A percentile compares a stretch with the other conserved stretches of the same genome.
Evolutionary conservation across 805 yeast species (phyloP).

Genomic region (Starmerella ratchasimensis): DNA sequence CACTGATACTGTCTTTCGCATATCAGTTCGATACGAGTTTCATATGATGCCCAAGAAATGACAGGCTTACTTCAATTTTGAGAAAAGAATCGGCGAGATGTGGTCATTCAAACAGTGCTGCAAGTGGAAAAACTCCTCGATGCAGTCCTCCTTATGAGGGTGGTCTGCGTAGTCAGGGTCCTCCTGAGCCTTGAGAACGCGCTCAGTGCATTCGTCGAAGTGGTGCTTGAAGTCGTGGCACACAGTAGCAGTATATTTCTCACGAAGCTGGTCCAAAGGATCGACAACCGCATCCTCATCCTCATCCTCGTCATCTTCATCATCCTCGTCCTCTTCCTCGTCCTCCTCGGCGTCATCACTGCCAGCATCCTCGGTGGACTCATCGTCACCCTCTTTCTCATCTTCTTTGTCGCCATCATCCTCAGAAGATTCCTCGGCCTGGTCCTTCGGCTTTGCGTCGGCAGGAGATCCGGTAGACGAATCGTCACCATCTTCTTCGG

Average conservation of each 20-base stretch:
- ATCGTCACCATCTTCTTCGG: constrained; percentile 36
- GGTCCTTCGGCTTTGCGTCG: constrained; percentile 25
- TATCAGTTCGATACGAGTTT: neutral
- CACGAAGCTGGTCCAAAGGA: constrained; percentile 49
- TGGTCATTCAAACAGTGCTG: constrained; percentile 87
- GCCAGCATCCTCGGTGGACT: constrained; percentile 10
- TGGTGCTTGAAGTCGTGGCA: constrained; percentile 73
- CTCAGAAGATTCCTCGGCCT: constrained; percentile 27
- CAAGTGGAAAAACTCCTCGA: constrained; percentile 94
- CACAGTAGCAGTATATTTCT: constrained; percentile 36
- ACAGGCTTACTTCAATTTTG: constrained; percentile 53
- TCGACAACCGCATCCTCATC: constrained; percentile 62
- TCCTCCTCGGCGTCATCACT: constrained; percentile 28
- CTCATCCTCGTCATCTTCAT: constrained; percentile 45
- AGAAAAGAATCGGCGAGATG: constrained; percentile 79
- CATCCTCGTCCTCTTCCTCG: constrained; percentile 38
- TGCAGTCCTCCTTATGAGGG: constrained; percentile 88
- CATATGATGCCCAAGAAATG: neutral
- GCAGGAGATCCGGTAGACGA: constrained; percentile 7
- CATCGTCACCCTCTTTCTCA: constrained; percentile 20
- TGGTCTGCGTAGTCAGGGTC: constrained; percentile 70
- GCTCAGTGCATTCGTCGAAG: constrained; percentile 86
- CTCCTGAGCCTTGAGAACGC: constrained; percentile 79
- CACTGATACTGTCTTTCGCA: neutral
- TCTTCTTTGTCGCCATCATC: constrained; percentile 28